A percentile compares a stretch with the other conserved stretches of the same genome.
These are phyloP conservation scores for Kwoniella pini DNA, from an alignment of 768 basidiomycete species.

Conservation along the genomic window DNA sequence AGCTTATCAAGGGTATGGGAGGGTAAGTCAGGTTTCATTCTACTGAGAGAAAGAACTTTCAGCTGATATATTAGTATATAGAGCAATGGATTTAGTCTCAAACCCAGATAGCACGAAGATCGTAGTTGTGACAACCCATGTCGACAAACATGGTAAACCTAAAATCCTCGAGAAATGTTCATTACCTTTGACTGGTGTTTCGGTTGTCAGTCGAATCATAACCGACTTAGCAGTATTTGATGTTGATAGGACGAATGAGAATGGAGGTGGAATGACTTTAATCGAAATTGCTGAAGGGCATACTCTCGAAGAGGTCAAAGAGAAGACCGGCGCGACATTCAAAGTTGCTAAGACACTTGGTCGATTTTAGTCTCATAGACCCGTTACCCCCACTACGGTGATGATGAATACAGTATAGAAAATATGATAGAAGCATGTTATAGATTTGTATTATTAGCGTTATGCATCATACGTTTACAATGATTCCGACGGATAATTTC, in stretches of 20 bases:
- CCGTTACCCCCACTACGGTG: too few species aligned
- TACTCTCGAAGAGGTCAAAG: conserved; percentile 76
- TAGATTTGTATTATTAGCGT: neutral
- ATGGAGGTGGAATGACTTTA: conserved; percentile 69
- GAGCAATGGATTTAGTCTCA: conserved; percentile 94
- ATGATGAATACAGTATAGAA: too few species aligned
- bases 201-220: conserved; percentile 84
- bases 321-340: conserved; percentile 85
- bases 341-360: conserved; percentile 50
- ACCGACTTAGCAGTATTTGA: conserved; percentile 86
- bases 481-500: too few species aligned
- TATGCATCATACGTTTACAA: neutral
- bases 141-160: conserved; percentile 81
- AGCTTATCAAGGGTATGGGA: conserved; percentile 66
- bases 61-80: neutral
- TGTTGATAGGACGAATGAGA: conserved; percentile 64
- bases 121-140: conserved; percentile 86
- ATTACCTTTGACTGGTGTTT: conserved; percentile 84
- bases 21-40: conserved; percentile 49
- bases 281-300: conserved; percentile 83
- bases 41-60: neutral
- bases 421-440: neutral
- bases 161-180: conserved; percentile 81
- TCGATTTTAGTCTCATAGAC: conserved; percentile 13
- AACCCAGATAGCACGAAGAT: conserved; percentile 93